These are phyloP conservation scores for Poa pratensis DNA, from an alignment of 176 grass and related monocot species.

Conservation along the genomic window DNA sequence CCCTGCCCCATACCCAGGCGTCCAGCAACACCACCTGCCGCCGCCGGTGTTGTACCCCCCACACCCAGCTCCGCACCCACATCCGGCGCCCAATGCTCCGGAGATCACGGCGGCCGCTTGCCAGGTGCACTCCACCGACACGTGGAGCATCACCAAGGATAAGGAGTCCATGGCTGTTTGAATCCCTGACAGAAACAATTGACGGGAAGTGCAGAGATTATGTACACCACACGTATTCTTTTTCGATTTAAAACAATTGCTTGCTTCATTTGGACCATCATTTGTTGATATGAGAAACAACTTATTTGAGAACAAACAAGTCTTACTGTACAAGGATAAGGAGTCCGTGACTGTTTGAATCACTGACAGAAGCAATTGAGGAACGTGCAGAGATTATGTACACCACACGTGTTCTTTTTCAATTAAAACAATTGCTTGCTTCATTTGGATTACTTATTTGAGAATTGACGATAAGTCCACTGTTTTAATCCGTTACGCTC, in stretches of 20 bases:
- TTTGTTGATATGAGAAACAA: not conserved
- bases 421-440: too few species aligned
- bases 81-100: constrained; percentile 36
- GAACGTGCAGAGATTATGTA: too few species aligned
- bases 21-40: constrained; percentile 14
- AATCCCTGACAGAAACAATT: not conserved
- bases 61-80: not conserved
- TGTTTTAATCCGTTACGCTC: too few species aligned
- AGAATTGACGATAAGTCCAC: too few species aligned
- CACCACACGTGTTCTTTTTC: too few species aligned
- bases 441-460: too few species aligned
- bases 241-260: not conserved
- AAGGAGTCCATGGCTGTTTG: constrained; percentile 51
- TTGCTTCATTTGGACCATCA: not conserved
- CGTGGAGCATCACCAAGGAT: constrained; percentile 43
- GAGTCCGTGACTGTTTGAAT: too few species aligned
- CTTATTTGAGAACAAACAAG: not conserved
- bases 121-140: constrained; percentile 36
- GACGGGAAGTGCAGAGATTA: not conserved
- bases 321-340: not conserved
- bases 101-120: constrained; percentile 11
- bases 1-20: not conserved
- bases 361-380: too few species aligned
- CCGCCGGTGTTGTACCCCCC: not conserved
- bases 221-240: not conserved